phyloP scores from a whole-genome alignment of 352 stramenopile species.

The Pythium chondricola region DNA sequence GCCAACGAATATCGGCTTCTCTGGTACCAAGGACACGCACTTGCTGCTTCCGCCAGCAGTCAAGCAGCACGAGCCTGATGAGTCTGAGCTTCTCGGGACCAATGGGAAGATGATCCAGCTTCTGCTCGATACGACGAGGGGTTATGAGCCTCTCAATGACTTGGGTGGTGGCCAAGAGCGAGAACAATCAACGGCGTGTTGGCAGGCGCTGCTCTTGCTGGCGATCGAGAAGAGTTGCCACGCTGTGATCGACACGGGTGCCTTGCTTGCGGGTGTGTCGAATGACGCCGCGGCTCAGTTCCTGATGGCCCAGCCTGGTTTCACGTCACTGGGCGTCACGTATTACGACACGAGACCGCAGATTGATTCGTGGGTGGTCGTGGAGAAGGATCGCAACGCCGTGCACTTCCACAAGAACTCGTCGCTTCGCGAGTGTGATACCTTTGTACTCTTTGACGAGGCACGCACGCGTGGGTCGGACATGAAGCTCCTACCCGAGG shows the following conservation, averaged over 20 bases:
- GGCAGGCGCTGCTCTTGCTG: conserved; percentile 38
- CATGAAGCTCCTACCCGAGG: conserved; percentile 75
- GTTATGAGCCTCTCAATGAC: conserved; percentile 26
- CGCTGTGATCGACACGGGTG: conserved; percentile 83
- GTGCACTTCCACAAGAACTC: conserved; percentile 49
- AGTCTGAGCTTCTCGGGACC: conserved; percentile 46
- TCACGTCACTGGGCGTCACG: conserved; percentile 53
- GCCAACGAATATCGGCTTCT: conserved; percentile 69
- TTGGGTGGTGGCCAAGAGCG: background rate
- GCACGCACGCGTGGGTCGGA: conserved; percentile 81
- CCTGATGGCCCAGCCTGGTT: conserved; percentile 25
- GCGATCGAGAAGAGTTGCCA: conserved; percentile 34
- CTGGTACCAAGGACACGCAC: conserved; percentile 88
- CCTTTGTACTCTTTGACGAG: conserved; percentile 91
- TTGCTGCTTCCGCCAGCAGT: conserved; percentile 67
- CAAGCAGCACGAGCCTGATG: conserved; percentile 46
- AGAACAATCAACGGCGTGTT: conserved; percentile 8
- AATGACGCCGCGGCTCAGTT: conserved; percentile 45
- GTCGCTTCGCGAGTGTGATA: conserved; percentile 68
- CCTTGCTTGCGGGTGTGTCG: conserved; percentile 62
- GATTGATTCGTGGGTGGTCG: conserved; percentile 69
- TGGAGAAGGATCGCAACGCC: conserved; percentile 45
- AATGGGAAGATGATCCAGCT: conserved; percentile 87
- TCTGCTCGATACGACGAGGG: conserved; percentile 34
- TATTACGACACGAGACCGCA: conserved; percentile 67